These are phyloP conservation scores for Pythium aristosporum DNA, from an alignment of 352 stramenopile species.

Conservation along the genomic window DNA sequence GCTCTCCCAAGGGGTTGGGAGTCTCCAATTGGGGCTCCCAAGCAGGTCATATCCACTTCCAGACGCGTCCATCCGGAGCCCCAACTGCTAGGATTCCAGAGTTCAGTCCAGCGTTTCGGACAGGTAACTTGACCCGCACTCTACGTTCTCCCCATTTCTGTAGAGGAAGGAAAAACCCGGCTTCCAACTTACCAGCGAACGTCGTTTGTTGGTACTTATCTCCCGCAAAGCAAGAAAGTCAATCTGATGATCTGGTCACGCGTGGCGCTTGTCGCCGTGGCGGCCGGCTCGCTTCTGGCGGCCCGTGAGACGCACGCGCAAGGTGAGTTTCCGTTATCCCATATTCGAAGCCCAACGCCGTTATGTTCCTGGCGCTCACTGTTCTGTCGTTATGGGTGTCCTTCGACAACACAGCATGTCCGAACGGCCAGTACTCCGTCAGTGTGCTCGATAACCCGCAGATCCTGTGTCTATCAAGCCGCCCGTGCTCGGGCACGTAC, in stretches of 20 bases:
- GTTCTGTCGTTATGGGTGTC: slow-evolving; percentile 16
- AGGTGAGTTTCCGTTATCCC: slow-evolving; percentile 13
- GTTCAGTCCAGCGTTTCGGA: slow-evolving; percentile 14
- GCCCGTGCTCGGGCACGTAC: slow-evolving; percentile 66
- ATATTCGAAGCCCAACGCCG: neutral
- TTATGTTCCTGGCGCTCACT: slow-evolving; percentile 16
- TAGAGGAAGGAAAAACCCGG: slow-evolving; percentile 17
- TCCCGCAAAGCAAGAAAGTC: slow-evolving; percentile 12
- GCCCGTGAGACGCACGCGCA: slow-evolving; percentile 15
- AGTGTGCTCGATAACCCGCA: slow-evolving; percentile 59
- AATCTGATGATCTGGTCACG: slow-evolving; percentile 21
- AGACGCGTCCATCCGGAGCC: slow-evolving; percentile 17
- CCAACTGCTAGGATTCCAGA: slow-evolving; percentile 27
- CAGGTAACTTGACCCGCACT: slow-evolving; percentile 20
- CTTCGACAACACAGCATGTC: slow-evolving; percentile 39
- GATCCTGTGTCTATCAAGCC: slow-evolving; percentile 50
- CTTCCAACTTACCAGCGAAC: slow-evolving; percentile 22
- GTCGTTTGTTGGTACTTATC: slow-evolving; percentile 27
- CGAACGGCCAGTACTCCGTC: slow-evolving; percentile 47
- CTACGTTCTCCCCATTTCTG: slow-evolving; percentile 22
- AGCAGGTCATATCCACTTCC: neutral
- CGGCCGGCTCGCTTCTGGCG: slow-evolving; percentile 7
- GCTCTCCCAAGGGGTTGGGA: slow-evolving; percentile 11
- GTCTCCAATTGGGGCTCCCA: neutral
- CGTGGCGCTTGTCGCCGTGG: slow-evolving; percentile 14